Evolutionary conservation across 495 filamentous ascomycete species (phyloP), one percentile per base, ranked within the genome.

Genomic region (Bombardia bombarda): DNA sequence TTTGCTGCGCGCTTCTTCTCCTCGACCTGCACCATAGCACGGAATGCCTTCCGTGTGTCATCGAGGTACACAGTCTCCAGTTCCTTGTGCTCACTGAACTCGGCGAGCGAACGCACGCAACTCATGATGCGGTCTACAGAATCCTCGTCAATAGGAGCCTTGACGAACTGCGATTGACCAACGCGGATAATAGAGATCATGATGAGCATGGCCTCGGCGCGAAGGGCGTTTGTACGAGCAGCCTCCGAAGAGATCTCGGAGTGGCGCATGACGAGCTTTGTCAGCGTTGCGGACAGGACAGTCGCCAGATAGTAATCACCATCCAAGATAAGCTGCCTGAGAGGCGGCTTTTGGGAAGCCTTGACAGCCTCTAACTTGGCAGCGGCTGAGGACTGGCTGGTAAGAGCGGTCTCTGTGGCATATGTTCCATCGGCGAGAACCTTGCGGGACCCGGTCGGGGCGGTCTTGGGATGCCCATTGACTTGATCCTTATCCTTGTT

Each of bases 171-270:
- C 7, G 89, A 95, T 65, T 99, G 93, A 10, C 93, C 93, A 45
- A 94, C 93, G 47, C 93, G 87, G 49, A 96, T 86, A 55, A 99
- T 92, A 16, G 90, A 95, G 50, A 97, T 95, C 89, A 98, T 95
- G 60, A 97, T 97, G 32, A 97, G 74, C 93, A 97, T 99, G 22
- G 93, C 93, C 66, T 99, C 93, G 3, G 92, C 92, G 19, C 87
- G 83, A 3, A 99, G 77, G 25, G 90, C 90, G 56, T 97, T 97
- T 12, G 90, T 97, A 16, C 93, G 84, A 23, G 86, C 84, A 20
- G 68, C 64, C 52, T 97, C 92, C 18, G 85, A 72, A 14, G 90
- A 94, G 46, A 96, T 89, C 63, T 97, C 90, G 3, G 89, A 84
- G 60, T 99, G 90, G 30, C 93, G 86, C 89, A 99, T 97, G 43